Percentiles rank a stretch among this genome's conserved stretches.
These are phyloP conservation scores for Aureobasidium sp. DNA, from an alignment of 2,329 filamentous ascomycete genomes.

Conservation along the genomic window DNA sequence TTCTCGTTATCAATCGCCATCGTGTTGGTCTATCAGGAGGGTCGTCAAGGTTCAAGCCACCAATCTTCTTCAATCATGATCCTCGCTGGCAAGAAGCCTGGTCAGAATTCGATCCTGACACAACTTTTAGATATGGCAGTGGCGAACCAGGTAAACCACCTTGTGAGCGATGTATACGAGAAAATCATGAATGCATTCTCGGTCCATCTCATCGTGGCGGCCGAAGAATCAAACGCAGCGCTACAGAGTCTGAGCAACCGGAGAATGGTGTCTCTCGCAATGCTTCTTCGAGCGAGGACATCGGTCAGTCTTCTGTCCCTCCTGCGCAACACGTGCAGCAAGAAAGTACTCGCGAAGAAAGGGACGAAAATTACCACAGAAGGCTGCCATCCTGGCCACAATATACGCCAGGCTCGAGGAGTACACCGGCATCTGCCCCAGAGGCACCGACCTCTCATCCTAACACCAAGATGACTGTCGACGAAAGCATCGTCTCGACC, in stretches of 20 bases:
- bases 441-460: constrained; percentile 8
- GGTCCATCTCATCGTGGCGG: constrained; percentile 28
- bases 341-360: background rate
- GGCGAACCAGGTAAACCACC: constrained; percentile 26
- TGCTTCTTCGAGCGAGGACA: background rate
- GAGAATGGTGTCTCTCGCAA: background rate
- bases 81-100: background rate
- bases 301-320: background rate
- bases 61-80: background rate
- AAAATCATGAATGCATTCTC: constrained; percentile 29
- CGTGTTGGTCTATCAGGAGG: background rate
- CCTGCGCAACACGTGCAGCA: background rate
- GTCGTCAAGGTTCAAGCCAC: background rate
- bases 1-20: background rate
- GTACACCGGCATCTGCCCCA: background rate
- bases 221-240: constrained; percentile 25
- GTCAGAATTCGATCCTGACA: background rate
- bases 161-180: constrained; percentile 29
- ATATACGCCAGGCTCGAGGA: background rate
- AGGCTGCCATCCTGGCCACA: background rate
- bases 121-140: constrained; percentile 23
- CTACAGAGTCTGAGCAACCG: constrained; percentile 15
- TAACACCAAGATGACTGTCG: constrained; percentile 20
- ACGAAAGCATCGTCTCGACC: constrained; percentile 27
- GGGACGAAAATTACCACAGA: background rate